phyloP scores from a whole-genome alignment of 179 eudicot species.

The Silene noctiflora region DNA sequence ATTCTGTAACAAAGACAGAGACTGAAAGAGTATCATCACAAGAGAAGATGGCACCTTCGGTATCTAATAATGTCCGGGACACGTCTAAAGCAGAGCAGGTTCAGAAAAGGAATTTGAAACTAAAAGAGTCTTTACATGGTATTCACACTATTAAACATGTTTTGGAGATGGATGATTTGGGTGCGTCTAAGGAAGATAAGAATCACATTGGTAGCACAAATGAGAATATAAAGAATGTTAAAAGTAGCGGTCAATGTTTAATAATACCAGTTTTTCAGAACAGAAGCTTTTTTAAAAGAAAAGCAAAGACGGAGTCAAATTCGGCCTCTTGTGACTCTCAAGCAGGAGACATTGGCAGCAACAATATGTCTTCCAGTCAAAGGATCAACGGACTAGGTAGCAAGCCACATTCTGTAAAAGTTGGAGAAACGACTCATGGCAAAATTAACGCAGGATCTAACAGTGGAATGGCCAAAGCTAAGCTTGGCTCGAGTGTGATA shows the following conservation, averaged over 20 bases:
- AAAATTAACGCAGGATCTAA: constrained; percentile 23
- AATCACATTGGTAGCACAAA: constrained; percentile 21
- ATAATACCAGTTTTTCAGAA: constrained; percentile 35
- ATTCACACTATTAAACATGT: constrained; percentile 30
- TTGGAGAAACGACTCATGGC: constrained; percentile 24
- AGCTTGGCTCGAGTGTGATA: constrained; percentile 25
- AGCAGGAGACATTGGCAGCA: constrained; percentile 19
- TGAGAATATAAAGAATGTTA: constrained; percentile 24
- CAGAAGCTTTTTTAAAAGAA: constrained; percentile 42
- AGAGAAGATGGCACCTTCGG: constrained; percentile 38
- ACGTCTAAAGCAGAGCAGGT: constrained; percentile 21
- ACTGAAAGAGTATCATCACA: constrained; percentile 24
- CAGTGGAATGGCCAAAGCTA: constrained; percentile 18
- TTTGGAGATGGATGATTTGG: constrained; percentile 33
- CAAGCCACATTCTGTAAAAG: constrained; percentile 24
- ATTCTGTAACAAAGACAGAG: constrained; percentile 25
- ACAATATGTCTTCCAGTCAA: constrained; percentile 9
- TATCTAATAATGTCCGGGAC: constrained; percentile 24
- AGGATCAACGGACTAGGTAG: constrained; percentile 21
- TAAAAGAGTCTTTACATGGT: constrained; percentile 27
- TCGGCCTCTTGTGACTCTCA: constrained; percentile 28
- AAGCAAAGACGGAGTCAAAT: constrained; percentile 33
- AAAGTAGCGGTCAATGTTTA: constrained; percentile 27
- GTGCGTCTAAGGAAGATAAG: constrained; percentile 30
- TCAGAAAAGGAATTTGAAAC: constrained; percentile 34